phyloP scores from a whole-genome alignment of 352 stramenopile genomes.

The Thalassiosira mediterranea region DNA sequence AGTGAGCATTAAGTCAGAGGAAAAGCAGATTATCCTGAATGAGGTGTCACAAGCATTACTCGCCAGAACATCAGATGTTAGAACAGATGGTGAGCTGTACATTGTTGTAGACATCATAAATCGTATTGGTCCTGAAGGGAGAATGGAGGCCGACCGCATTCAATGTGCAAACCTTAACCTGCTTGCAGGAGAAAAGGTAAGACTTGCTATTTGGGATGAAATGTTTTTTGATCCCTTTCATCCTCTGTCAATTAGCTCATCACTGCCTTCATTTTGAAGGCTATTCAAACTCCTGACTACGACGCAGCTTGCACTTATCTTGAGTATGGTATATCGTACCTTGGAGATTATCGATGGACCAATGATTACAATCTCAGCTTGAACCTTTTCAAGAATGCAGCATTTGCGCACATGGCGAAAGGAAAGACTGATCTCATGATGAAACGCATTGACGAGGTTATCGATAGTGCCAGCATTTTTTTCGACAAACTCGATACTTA shows the following conservation, averaged over 20 bases:
- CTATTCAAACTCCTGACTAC: slow-evolving; percentile 29
- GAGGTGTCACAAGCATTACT: neutral
- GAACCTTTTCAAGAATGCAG: slow-evolving; percentile 12
- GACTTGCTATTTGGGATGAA: neutral
- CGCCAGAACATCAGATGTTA: neutral
- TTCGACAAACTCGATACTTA: slow-evolving; percentile 34
- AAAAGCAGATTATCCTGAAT: neutral
- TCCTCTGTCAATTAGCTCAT: too few species aligned
- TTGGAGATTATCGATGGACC: neutral
- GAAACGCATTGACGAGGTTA: slow-evolving; percentile 11
- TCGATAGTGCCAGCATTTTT: slow-evolving; percentile 23
- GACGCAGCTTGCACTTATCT: slow-evolving; percentile 11
- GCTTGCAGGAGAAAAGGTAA: slow-evolving; percentile 13
- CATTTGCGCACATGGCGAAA: slow-evolving; percentile 6
- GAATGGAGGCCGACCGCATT: neutral
- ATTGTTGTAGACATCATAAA: slow-evolving; percentile 27
- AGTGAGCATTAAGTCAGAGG: slow-evolving; percentile 12
- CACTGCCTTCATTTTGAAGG: too few species aligned
- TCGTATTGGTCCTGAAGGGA: neutral
- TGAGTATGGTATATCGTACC: slow-evolving; percentile 24
- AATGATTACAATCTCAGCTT: slow-evolving; percentile 22
- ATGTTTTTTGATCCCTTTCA: too few species aligned
- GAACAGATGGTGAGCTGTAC: neutral
- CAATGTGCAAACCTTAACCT: neutral
- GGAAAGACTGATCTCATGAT: slow-evolving; percentile 11